These are phyloP conservation scores for Malus sylvestris DNA, from an alignment of 306 rosid genomes.

Conservation along the genomic window DNA sequence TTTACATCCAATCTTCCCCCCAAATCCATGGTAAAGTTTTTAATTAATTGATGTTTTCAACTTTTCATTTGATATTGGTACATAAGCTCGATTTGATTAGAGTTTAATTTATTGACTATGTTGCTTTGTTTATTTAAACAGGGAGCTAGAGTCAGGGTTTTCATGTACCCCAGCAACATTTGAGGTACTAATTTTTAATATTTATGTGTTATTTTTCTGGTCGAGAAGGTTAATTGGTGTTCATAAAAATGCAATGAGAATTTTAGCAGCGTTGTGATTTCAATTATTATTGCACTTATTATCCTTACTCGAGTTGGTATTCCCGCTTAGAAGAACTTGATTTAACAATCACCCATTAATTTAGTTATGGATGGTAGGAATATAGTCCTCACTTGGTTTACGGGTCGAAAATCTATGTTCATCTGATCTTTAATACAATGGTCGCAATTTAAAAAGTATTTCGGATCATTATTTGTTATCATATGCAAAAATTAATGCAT, in stretches of 20 bases:
- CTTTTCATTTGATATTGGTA: too few species aligned
- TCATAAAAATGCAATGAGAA: neutral
- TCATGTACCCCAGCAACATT: conserved; percentile 80
- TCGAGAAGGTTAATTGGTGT: neutral
- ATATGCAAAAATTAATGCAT: neutral
- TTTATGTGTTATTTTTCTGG: neutral
- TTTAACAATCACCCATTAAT: neutral
- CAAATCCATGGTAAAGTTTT: conserved; percentile 56
- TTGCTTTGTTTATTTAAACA: conserved; percentile 16
- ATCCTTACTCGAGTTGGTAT: neutral
- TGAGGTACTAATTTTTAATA: conserved; percentile 29
- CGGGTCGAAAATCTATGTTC: neutral
- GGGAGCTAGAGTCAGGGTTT: conserved; percentile 73
- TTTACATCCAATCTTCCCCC: conserved; percentile 84
- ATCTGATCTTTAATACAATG: neutral
- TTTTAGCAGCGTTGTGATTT: neutral
- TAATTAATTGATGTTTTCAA: neutral
- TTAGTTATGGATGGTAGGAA: neutral
- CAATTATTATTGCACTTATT: neutral
- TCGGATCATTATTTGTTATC: neutral
- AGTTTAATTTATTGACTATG: neutral
- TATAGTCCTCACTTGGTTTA: neutral
- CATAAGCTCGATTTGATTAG: neutral
- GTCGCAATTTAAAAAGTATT: neutral
- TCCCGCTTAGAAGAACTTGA: too few species aligned